Conservation (phyloP, 768 basidiomycete genomes). For the Calocybe cyanea region DNA sequence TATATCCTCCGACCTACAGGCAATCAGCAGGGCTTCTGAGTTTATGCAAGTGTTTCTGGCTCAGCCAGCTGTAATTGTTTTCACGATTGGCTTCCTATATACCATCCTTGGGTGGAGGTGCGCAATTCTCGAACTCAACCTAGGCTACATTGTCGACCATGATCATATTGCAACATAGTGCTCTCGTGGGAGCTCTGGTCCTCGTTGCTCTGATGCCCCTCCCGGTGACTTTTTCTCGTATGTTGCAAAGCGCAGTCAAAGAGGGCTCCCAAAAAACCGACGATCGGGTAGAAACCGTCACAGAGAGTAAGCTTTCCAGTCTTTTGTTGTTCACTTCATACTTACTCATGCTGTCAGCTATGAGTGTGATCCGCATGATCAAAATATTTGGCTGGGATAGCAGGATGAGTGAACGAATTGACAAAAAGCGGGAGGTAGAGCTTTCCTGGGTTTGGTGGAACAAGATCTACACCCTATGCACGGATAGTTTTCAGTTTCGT, state of each 20-base stretch:
- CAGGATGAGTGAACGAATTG: constrained; percentile 46
- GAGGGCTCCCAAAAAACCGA: constrained; percentile 51
- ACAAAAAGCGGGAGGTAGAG: constrained; percentile 59
- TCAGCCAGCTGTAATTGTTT: constrained; percentile 33
- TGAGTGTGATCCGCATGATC: constrained; percentile 59
- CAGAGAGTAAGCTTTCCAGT: constrained; percentile 44
- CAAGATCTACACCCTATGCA: constrained; percentile 46
- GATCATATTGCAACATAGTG: constrained; percentile 26
- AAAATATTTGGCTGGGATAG: constrained; percentile 70
- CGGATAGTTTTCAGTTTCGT: constrained; percentile 37
- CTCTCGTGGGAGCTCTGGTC: constrained; percentile 51
- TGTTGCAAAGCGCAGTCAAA: constrained; percentile 40
- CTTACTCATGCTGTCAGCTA: constrained; percentile 25
- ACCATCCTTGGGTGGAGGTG: constrained; percentile 43
- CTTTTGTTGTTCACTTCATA: neutral
- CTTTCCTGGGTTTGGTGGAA: constrained; percentile 47
- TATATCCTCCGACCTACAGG: constrained; percentile 55
- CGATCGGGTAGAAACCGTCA: constrained; percentile 53
- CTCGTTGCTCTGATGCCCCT: constrained; percentile 50
- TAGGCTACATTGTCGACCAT: neutral
- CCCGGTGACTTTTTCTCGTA: constrained; percentile 48
- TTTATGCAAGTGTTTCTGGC: constrained; percentile 31
- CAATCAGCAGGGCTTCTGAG: constrained; percentile 29
- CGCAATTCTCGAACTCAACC: neutral
- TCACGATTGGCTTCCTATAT: constrained; percentile 41